Evolutionary conservation across 1,284 basidiomycete genomes (phyloP).

Genomic region (Fistulina hepatica): DNA sequence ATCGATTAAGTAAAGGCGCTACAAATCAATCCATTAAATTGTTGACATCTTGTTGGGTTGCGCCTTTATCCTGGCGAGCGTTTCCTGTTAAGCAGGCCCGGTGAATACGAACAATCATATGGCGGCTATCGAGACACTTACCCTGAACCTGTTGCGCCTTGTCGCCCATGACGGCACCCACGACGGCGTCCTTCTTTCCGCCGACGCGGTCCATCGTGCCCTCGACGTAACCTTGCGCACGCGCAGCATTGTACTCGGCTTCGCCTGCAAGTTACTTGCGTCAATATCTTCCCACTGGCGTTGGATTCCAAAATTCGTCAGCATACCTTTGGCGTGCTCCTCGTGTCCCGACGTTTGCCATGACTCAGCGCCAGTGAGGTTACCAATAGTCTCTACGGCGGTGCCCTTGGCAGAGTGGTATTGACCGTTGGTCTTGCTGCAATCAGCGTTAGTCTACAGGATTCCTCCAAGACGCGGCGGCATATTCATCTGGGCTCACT

Average conservation of each 20-base stretch:
- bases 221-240: conserved; percentile 41
- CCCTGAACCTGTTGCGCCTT: conserved; percentile 14
- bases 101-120: too few species aligned
- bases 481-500: too few species aligned
- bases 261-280: too few species aligned
- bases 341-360: conserved; percentile 53
- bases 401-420: conserved; percentile 36
- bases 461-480: too few species aligned
- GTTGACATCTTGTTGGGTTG: conserved; percentile 44
- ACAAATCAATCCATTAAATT: too few species aligned
- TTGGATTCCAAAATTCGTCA: too few species aligned
- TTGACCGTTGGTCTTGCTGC: not conserved
- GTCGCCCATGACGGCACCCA: conserved; percentile 39
- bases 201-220: conserved; percentile 42
- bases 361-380: conserved; percentile 34
- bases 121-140: not conserved
- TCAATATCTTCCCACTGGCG: too few species aligned
- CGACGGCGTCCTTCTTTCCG: conserved; percentile 56
- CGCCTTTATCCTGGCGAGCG: conserved; percentile 47
- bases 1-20: too few species aligned
- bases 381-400: conserved; percentile 43
- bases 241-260: conserved; percentile 40
- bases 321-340: conserved; percentile 53
- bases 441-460: too few species aligned
- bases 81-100: too few species aligned